Evolutionary conservation across 257 asterid species (phyloP), one percentile per base, ranked within the genome.

Genomic region (Ilex asprella): DNA sequence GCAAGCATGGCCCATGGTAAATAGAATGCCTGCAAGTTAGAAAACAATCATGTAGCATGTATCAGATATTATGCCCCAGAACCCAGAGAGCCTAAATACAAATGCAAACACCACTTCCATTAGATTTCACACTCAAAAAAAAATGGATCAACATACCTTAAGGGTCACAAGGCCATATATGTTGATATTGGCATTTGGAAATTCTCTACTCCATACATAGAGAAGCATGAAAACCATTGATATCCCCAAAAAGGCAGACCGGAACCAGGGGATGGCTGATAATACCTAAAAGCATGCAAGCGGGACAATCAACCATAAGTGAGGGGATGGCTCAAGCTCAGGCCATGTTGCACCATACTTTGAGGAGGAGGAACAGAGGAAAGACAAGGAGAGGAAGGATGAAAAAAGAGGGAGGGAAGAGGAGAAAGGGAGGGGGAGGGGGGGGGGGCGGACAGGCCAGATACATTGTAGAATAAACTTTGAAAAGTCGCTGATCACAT

Each of bases 1-100:
- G 84, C 77, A 43, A 92, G 91, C 99, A 89, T 89, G 49, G 97
- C 90, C 99, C 99, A 93, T n/a, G 99, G 99, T 68, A 93, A 69
- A 76, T 89, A 92, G 79, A 92, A 89, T 64, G 97, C 96, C 99
- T 92, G 91, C 67, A 54, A 67, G 58, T 61, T 55, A 62, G 61
- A 30, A 31, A 66, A 31, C 50, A 64, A 46, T 21, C 13, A 14
- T 50, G 21, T 50, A 14, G 15, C 13, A 9, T 6, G 13, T 14
- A 6, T 9, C 5, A 50, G 55, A 50, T 50, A 9, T 5, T 5
- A 50, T 4, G 55, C 55, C 50, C 9, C 6, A 50, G 2, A 50
- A 11, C 16, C 8, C 5, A 6, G 6, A 6, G n/a, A 50, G 13
- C 13, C 14, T 6, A 50, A 50, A 5, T 5, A 50, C 13, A 50